phyloP scores from a whole-genome alignment of 139 green algal genomes.

The Coccomyxa sp. region DNA sequence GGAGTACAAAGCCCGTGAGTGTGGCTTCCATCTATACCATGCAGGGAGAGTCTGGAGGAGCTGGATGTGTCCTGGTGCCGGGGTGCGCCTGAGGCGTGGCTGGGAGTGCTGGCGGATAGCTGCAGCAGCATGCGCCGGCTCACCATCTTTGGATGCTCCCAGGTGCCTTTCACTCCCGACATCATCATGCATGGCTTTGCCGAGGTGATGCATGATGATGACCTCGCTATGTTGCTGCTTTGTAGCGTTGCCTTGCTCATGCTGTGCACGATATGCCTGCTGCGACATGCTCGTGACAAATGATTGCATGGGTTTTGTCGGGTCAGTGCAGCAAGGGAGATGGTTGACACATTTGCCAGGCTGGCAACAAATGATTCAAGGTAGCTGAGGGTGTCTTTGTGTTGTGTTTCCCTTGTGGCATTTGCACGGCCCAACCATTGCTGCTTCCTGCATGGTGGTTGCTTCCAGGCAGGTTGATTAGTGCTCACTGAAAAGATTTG shows the following conservation, averaged over 20 bases:
- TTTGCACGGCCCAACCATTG: neutral
- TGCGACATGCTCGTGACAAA: neutral
- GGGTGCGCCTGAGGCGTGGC: conserved; percentile 13
- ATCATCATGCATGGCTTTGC: neutral
- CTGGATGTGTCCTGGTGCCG: conserved; percentile 54
- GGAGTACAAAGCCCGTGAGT: neutral
- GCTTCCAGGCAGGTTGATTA: neutral
- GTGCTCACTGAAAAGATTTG: conserved; percentile 4
- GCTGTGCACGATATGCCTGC: neutral
- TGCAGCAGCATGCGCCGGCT: conserved; percentile 28
- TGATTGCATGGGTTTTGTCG: neutral
- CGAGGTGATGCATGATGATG: neutral
- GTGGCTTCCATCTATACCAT: neutral
- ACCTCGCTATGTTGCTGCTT: neutral
- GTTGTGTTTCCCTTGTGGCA: too few relatives aligned
- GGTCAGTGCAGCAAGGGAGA: neutral
- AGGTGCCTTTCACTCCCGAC: neutral
- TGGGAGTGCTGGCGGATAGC: conserved; percentile 50
- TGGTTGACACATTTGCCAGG: neutral
- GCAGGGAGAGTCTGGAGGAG: conserved; percentile 28
- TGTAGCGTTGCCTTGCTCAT: neutral
- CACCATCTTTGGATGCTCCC: conserved; percentile 36
- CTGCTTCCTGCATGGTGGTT: neutral
- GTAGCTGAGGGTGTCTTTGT: neutral
- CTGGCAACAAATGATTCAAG: neutral